These are phyloP conservation scores for Camelina sativa DNA, from an alignment of 345 rosid genomes.

Conservation along the genomic window DNA sequence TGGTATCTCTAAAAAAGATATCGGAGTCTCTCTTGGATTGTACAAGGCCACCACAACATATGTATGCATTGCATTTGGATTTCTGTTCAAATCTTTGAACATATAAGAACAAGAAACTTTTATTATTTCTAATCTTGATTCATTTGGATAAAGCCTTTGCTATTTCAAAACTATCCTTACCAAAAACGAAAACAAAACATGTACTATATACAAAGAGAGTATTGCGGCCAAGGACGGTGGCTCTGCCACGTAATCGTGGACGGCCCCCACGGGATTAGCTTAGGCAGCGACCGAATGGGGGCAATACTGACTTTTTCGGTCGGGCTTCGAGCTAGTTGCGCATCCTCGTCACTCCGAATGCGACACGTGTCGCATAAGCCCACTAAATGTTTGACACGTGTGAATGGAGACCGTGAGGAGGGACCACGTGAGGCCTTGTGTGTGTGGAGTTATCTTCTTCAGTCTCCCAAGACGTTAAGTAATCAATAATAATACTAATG, in stretches of 20 bases:
- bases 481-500: constrained; percentile 30
- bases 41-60: not conserved
- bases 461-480: constrained; percentile 48
- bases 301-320: constrained; percentile 21
- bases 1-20: not conserved
- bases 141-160: not conserved
- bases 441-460: constrained; percentile 43
- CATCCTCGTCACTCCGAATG: constrained; percentile 39
- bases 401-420: not conserved
- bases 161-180: not conserved
- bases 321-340: constrained; percentile 29
- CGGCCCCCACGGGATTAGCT: not conserved
- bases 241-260: constrained; percentile 9
- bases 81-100: constrained; percentile 10
- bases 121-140: not conserved
- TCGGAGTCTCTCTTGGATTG: not conserved
- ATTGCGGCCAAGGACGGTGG: constrained; percentile 25
- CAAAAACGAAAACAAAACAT: not conserved
- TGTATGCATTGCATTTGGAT: not conserved
- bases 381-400: constrained; percentile 12
- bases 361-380: constrained; percentile 32
- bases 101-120: not conserved
- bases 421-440: constrained; percentile 40
- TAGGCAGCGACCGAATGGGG: constrained; percentile 26
- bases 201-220: not conserved